Conservation (phyloP, 2,329 filamentous ascomycete genomes). For the Pleomassaria siparia region DNA sequence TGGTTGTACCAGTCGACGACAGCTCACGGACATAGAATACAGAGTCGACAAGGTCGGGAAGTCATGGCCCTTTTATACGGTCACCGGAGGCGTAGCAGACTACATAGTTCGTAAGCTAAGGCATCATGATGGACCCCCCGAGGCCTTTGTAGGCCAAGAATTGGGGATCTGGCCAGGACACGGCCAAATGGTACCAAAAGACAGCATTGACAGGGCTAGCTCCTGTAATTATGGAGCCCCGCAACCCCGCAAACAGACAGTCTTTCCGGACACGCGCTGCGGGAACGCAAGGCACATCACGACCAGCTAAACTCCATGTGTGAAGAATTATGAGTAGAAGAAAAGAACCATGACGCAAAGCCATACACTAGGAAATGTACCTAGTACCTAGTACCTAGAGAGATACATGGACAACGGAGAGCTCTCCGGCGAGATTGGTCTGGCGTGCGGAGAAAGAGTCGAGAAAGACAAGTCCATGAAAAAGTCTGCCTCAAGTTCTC, state of each 20-base stretch:
- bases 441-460: background rate
- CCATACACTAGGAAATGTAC: background rate
- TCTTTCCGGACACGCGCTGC: conserved; percentile 2
- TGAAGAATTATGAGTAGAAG: background rate
- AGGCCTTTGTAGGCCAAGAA: background rate
- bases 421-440: conserved; percentile 1
- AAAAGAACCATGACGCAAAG: conserved; percentile 6
- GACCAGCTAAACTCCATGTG: background rate
- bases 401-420: conserved; percentile 3
- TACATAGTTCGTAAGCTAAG: conserved; percentile 3
- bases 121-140: conserved; percentile 2
- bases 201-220: conserved; percentile 7
- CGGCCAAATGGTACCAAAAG: background rate
- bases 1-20: background rate
- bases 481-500: background rate
- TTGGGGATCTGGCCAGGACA: conserved; percentile 1
- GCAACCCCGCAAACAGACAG: conserved; percentile 6
- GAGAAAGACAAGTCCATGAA: no score
- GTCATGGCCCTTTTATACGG: background rate
- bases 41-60: background rate
- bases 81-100: background rate
- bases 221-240: conserved; percentile 7
- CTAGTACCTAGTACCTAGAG: no score
- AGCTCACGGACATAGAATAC: background rate
- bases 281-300: conserved; percentile 2